Conservation (phyloP, 306 rosid genomes). For the Fagus sylvatica region DNA sequence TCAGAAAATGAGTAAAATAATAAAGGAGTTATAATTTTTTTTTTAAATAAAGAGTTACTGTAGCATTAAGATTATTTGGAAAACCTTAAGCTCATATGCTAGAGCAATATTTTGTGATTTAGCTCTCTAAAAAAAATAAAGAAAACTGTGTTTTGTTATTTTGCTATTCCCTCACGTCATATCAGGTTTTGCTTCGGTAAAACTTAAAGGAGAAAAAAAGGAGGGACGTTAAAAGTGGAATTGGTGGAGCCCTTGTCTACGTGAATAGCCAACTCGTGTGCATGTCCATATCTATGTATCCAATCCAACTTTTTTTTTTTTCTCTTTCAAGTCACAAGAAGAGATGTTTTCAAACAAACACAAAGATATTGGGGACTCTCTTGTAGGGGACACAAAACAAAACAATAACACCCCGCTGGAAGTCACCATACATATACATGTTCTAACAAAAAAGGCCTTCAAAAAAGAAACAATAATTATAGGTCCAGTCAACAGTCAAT, state of each 20-base stretch:
- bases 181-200: neutral
- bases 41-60: too few relatives aligned
- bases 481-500: neutral
- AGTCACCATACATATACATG: neutral
- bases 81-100: too few relatives aligned
- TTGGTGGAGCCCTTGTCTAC: slow-evolving; percentile 1
- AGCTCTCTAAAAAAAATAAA: too few relatives aligned
- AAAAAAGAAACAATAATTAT: neutral
- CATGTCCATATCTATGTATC: slow-evolving; percentile 16
- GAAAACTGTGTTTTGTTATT: too few relatives aligned
- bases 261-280: slow-evolving; percentile 12
- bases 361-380: slow-evolving; percentile 7
- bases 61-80: too few relatives aligned
- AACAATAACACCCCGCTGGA: slow-evolving; percentile 7
- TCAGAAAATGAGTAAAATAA: too few relatives aligned
- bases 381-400: neutral
- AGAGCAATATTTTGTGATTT: too few relatives aligned
- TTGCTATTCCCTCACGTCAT: neutral
- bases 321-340: too few relatives aligned
- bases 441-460: neutral
- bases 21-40: too few relatives aligned
- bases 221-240: neutral
- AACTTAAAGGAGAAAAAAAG: neutral
- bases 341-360: neutral
- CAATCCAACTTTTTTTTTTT: neutral